Base-by-base conservation (phyloP, 345 rosid species). In the Geranium brycei region DNA sequence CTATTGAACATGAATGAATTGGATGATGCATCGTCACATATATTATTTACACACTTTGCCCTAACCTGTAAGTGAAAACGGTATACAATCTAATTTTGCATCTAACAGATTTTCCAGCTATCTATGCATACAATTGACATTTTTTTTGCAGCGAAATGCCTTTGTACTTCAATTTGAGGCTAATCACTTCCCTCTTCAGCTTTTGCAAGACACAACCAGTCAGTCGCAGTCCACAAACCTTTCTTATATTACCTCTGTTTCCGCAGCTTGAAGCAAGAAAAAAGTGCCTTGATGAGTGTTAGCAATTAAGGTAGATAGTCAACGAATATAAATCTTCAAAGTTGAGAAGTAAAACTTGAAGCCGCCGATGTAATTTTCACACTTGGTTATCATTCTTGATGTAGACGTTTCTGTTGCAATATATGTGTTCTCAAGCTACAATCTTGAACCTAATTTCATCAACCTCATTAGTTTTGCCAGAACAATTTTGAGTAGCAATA, bases 391-490 rank as follows among this genome's bases (percentile, higher is more conserved):
- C 80, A 69, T 55, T 72, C 71, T 67, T 64, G 76, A 41, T 67
- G 78, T 30, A 62, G 28, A 4, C 65, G 69, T 61, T 72, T 73
- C 66, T 61, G 67, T 64, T 92, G 98, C 71, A 81, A 17, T 17
- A 73, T 62, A 64, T 86, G 90, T 14, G 91, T 78, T 77, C 79
- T 80, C 76, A 84, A 66, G 68, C 95, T 87, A 57, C 75, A 74
- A 74, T 89, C 95, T 23, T 66, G 79, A 60, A 83, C 93, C 98
- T 92, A 88, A 23, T 53, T 19, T 31, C 66, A 67, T 57, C 19
- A 11, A 30, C 31, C 2, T 31, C 17, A 17, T 13, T 4, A 30
- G 31, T 18, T 66, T 58, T 16, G 31, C 62, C 28, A 59, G 3
- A 41, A 17, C 17, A 28, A 6, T 59, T 31, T 16, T 13, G 14